A percentile compares a stretch with the other conserved stretches of the same genome.
Evolutionary conservation across 2,329 filamentous ascomycete genomes (phyloP).

Genomic region (Lasiodiplodia gonubiensis): DNA sequence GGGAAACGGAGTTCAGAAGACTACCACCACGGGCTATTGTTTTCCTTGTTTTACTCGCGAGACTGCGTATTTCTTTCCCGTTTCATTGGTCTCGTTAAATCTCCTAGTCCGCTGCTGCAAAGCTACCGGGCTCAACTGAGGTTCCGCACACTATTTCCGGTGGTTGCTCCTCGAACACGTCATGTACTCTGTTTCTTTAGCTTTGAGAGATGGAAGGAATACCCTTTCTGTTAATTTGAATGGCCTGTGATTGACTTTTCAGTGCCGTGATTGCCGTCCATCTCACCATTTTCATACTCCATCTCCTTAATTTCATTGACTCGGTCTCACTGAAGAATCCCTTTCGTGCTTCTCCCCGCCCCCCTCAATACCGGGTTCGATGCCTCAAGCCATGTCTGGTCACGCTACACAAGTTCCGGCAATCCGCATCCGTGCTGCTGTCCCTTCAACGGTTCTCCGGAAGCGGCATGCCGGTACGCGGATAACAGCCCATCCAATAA

Average conservation of each 20-base stretch:
- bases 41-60: conserved; percentile 5
- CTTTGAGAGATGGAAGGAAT: not conserved
- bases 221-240: not conserved
- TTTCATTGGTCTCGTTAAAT: conserved; percentile 2
- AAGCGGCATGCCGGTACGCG: not conserved
- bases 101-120: not conserved
- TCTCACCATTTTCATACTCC: too few relatives aligned
- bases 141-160: not conserved
- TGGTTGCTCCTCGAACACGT: not conserved
- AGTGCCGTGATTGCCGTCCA: too few relatives aligned
- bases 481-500: not conserved
- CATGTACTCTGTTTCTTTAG: not conserved
- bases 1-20: conserved; percentile 19
- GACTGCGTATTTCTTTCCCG: not conserved
- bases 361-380: too few relatives aligned
- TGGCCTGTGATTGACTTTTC: not conserved
- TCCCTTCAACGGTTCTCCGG: not conserved
- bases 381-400: too few relatives aligned
- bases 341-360: too few relatives aligned
- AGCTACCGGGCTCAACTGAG: not conserved
- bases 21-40: not conserved
- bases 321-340: too few relatives aligned
- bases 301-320: too few relatives aligned
- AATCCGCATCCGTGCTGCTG: not conserved
- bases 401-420: not conserved